phyloP scores from a whole-genome alignment of 306 rosid genomes.

The Ormosia emarginata region DNA sequence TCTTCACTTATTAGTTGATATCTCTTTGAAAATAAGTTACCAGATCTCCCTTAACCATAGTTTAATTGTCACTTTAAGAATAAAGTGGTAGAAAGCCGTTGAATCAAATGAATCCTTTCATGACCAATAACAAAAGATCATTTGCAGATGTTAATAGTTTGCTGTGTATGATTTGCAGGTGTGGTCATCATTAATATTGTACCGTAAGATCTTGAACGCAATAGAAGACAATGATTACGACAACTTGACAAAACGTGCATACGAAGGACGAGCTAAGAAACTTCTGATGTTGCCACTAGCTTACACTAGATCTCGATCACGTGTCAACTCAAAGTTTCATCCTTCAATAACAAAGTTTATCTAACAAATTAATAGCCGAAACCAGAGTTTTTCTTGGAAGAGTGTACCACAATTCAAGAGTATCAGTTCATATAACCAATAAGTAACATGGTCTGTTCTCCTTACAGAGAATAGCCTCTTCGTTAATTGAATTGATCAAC shows the following conservation, averaged over 20 bases:
- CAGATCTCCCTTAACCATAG: too few relatives aligned
- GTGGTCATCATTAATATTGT: constrained; percentile 74
- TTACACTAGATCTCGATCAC: constrained; percentile 57
- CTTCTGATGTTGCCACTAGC: constrained; percentile 66
- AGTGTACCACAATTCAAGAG: not conserved
- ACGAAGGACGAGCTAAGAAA: constrained; percentile 63
- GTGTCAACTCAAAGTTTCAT: too few relatives aligned
- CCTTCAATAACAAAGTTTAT: too few relatives aligned
- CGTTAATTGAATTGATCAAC: not conserved
- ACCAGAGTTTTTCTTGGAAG: not conserved
- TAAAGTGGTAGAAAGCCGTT: too few relatives aligned
- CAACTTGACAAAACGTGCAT: constrained; percentile 76
- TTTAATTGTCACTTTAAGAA: too few relatives aligned
- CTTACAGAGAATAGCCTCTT: too few relatives aligned
- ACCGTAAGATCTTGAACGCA: constrained; percentile 69
- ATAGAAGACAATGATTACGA: constrained; percentile 76
- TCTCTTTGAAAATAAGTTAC: too few relatives aligned
- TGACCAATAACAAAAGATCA: not conserved
- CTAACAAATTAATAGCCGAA: not conserved
- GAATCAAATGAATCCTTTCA: too few relatives aligned
- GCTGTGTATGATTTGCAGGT: constrained; percentile 48
- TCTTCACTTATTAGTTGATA: too few relatives aligned
- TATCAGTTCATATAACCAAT: not conserved
- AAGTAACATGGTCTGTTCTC: not conserved
- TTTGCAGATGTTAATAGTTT: not conserved